Evolutionary conservation across 176 grass and related monocot genomes (phyloP).

Genomic region (Stipa capillata): DNA sequence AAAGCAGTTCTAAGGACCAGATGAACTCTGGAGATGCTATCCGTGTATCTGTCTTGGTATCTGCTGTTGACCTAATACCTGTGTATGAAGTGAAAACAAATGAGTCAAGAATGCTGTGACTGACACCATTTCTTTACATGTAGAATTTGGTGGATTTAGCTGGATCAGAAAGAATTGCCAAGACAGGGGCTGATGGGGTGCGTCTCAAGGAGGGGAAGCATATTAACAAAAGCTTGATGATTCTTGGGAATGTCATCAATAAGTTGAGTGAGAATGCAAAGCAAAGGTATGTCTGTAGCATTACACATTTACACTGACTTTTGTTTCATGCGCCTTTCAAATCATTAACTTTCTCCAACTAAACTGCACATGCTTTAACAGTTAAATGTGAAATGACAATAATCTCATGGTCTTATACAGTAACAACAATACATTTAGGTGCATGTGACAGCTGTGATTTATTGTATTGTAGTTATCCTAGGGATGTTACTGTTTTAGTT

Average conservation of each 20-base stretch:
- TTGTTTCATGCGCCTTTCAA: neutral
- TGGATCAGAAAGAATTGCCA: constrained; percentile 69
- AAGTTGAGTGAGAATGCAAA: constrained; percentile 68
- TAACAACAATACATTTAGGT: neutral
- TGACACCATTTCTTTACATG: neutral
- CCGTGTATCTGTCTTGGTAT: constrained; percentile 83
- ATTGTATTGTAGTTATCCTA: too few relatives aligned
- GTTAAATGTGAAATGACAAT: neutral
- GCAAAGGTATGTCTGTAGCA: constrained; percentile 26
- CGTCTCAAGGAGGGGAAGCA: constrained; percentile 68
- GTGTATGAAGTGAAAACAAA: neutral
- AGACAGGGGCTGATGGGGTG: constrained; percentile 65
- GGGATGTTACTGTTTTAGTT: neutral
- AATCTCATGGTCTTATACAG: neutral
- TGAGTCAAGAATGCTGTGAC: neutral
- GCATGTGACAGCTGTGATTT: neutral
- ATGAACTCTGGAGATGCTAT: constrained; percentile 57
- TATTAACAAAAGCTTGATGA: constrained; percentile 81
- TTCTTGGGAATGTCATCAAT: constrained; percentile 81
- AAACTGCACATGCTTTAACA: neutral
- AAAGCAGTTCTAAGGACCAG: constrained; percentile 65
- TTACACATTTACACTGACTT: neutral
- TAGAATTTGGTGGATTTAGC: constrained; percentile 91
- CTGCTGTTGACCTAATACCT: neutral
- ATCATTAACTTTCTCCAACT: neutral